phyloP scores from a whole-genome alignment of 768 basidiomycete genomes.

The Boletus pseudopeckii region DNA sequence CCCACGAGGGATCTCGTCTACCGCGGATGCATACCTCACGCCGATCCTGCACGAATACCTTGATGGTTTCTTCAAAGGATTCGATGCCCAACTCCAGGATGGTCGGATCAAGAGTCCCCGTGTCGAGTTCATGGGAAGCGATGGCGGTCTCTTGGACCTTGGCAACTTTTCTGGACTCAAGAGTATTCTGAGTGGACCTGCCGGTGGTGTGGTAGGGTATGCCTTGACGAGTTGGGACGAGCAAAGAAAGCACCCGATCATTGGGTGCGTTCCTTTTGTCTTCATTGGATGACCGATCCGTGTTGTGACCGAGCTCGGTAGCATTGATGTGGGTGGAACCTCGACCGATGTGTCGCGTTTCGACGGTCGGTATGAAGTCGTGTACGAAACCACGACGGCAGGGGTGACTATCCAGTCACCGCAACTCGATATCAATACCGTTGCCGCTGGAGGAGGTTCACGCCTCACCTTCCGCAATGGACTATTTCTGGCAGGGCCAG shows the following conservation, averaged over 20 bases:
- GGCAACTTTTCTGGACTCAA: conserved; percentile 89
- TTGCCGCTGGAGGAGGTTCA: conserved; percentile 93
- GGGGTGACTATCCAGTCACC: conserved; percentile 91
- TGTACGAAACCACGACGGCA: conserved; percentile 94
- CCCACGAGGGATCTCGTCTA: conserved; percentile 86
- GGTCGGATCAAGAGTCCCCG: conserved; percentile 57
- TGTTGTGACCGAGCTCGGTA: conserved; percentile 26
- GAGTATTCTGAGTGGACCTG: conserved; percentile 90
- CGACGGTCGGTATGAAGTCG: conserved; percentile 86
- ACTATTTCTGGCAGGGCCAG: conserved; percentile 86
- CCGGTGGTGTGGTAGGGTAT: conserved; percentile 95
- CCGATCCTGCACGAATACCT: conserved; percentile 83
- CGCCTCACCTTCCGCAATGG: conserved; percentile 88
- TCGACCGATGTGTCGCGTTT: conserved; percentile 95
- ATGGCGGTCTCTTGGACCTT: conserved; percentile 80
- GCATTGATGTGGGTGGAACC: conserved; percentile 91
- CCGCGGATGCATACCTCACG: conserved; percentile 93
- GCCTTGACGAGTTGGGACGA: conserved; percentile 87
- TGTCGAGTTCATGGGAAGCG: conserved; percentile 95
- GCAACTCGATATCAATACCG: conserved; percentile 93
- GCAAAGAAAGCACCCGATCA: conserved; percentile 66
- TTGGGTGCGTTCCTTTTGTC: conserved; percentile 55
- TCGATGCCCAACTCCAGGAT: conserved; percentile 70
- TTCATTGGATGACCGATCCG: background rate
- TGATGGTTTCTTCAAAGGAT: conserved; percentile 88